Evolutionary conservation across 2,329 filamentous ascomycete genomes (phyloP).

Genomic region (Pestalotiopsis sp.): DNA sequence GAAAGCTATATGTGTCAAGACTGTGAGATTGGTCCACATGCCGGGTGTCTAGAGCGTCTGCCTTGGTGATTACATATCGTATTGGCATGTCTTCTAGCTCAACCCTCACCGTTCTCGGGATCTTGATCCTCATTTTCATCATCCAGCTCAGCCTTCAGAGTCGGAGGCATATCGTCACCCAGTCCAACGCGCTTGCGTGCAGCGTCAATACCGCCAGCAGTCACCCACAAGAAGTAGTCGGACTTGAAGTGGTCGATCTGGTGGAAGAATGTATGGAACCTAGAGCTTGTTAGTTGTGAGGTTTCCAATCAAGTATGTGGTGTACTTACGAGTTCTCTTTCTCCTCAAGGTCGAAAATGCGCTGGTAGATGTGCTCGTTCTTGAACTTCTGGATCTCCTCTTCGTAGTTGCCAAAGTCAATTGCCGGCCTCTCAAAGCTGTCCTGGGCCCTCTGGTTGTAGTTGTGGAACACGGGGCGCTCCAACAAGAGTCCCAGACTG

Average conservation of each 20-base stretch:
- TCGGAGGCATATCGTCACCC: slow-evolving; percentile 40
- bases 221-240: slow-evolving; percentile 75
- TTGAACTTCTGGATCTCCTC: slow-evolving; percentile 87
- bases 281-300: slow-evolving; percentile 35
- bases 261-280: slow-evolving; percentile 78
- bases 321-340: slow-evolving; percentile 77
- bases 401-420: slow-evolving; percentile 80
- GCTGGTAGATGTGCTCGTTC: slow-evolving; percentile 85
- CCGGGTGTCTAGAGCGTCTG: not conserved
- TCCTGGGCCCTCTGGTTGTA: slow-evolving; percentile 78
- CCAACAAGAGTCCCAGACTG: slow-evolving; percentile 82
- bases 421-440: slow-evolving; percentile 65
- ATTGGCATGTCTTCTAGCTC: not conserved
- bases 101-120: slow-evolving; percentile 37
- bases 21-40: not conserved
- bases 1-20: not conserved
- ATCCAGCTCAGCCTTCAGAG: slow-evolving; percentile 47
- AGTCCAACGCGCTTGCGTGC: slow-evolving; percentile 52
- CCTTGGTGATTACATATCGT: too few relatives aligned
- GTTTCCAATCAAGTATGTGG: not conserved
- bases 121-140: slow-evolving; percentile 54
- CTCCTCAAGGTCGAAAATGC: slow-evolving; percentile 90
- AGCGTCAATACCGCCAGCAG: slow-evolving; percentile 67
- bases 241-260: slow-evolving; percentile 76
- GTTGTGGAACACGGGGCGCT: slow-evolving; percentile 86